Evolutionary conservation across 306 rosid genomes (phyloP).

Genomic region (Comarum palustre): DNA sequence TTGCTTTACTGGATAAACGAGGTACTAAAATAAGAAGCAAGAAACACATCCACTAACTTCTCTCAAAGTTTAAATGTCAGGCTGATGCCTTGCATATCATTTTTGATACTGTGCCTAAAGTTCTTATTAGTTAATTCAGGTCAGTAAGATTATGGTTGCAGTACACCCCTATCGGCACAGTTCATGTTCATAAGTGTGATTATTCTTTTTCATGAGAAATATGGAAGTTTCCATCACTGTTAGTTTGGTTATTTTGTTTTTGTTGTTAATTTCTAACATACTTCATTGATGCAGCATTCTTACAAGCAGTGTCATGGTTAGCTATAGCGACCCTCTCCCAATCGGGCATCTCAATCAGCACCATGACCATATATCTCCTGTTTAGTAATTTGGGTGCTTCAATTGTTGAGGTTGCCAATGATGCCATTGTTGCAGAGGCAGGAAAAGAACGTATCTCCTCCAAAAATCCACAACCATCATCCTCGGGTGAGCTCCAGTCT

Average conservation of each 20-base stretch:
- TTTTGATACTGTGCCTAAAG: neutral
- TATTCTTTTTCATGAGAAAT: neutral
- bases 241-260: neutral
- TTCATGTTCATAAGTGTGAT: neutral
- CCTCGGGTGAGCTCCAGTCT: conserved; percentile 78
- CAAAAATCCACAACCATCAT: conserved; percentile 36
- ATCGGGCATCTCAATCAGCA: conserved; percentile 53
- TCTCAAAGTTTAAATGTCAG: neutral
- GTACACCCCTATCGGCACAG: neutral
- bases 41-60: neutral
- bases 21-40: neutral
- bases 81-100: neutral
- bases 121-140: neutral
- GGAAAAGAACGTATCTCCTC: conserved; percentile 53
- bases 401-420: conserved; percentile 90
- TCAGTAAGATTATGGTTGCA: neutral
- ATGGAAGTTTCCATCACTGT: neutral
- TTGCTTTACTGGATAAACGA: neutral
- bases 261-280: neutral
- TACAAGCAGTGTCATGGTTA: conserved; percentile 90
- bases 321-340: conserved; percentile 60
- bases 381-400: conserved; percentile 90
- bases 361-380: conserved; percentile 62
- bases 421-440: conserved; percentile 88
- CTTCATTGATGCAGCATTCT: conserved; percentile 59